Evolutionary conservation across 768 basidiomycete species (phyloP).

Genomic region (Auricularia auricula-judae): DNA sequence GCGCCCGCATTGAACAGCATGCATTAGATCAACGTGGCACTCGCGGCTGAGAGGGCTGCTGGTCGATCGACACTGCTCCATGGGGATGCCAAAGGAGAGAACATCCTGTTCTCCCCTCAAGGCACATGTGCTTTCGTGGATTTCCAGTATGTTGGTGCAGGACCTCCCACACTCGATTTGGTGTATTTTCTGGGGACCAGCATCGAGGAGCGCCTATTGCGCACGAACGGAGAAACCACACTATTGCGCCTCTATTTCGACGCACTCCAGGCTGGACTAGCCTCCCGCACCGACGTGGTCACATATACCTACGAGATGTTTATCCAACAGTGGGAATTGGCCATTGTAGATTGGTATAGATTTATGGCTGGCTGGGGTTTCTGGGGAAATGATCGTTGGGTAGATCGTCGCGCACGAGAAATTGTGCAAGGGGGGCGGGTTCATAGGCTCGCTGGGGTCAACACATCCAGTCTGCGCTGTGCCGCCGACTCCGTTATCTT

Average conservation of each 20-base stretch:
- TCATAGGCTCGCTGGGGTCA: neutral
- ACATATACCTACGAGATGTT: neutral
- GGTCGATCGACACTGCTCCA: conserved; percentile 3
- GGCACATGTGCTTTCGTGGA: neutral
- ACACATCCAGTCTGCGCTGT: neutral
- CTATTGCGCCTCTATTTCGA: conserved; percentile 2
- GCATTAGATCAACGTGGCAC: neutral
- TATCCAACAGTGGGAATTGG: conserved; percentile 4
- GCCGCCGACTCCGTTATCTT: neutral
- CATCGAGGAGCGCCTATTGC: neutral
- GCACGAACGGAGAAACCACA: neutral
- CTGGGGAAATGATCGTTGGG: conserved; percentile 5
- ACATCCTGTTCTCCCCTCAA: conserved; percentile 2
- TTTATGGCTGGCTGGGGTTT: conserved; percentile 8
- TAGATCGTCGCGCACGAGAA: conserved; percentile 1
- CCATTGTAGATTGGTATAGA: conserved; percentile 5
- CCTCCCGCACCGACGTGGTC: neutral
- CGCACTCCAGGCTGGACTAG: neutral
- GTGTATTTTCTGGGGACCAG: conserved; percentile 5
- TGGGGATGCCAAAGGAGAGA: conserved; percentile 5
- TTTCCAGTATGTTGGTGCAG: conserved; percentile 5
- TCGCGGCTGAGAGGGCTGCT: neutral
- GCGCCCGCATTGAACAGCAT: neutral
- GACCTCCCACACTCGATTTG: neutral
- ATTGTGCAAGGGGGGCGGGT: neutral